phyloP scores from a whole-genome alignment of 2,329 filamentous ascomycete species.

The Onygena corvina region DNA sequence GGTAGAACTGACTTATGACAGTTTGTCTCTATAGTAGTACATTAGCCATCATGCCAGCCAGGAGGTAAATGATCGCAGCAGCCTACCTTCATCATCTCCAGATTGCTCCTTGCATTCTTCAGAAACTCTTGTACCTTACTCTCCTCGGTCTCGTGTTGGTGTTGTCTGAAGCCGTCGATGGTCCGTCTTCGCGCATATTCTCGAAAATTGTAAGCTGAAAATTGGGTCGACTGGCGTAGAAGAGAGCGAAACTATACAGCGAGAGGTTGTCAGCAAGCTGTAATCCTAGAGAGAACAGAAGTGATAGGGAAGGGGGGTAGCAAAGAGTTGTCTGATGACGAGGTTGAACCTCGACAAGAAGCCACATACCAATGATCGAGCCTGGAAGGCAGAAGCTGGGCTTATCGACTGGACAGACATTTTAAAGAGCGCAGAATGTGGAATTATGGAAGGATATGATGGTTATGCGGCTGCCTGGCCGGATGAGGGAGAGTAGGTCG shows the following conservation, averaged over 20 bases:
- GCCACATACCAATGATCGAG: slow-evolving; percentile 37
- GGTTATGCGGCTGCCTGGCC: background rate
- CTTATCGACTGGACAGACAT: slow-evolving; percentile 36
- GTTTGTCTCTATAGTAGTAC: slow-evolving; percentile 67
- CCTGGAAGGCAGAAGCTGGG: slow-evolving; percentile 36
- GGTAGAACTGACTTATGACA: slow-evolving; percentile 86
- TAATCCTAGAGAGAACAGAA: background rate
- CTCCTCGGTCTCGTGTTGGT: slow-evolving; percentile 59
- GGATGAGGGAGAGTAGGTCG: background rate
- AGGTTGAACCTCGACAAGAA: too few relatives aligned
- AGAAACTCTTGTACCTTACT: slow-evolving; percentile 75
- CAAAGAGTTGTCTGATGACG: background rate
- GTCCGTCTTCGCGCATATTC: slow-evolving; percentile 90
- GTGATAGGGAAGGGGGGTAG: background rate
- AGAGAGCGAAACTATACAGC: slow-evolving; percentile 70
- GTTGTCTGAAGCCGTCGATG: slow-evolving; percentile 76
- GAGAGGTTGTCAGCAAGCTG: background rate
- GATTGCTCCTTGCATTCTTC: slow-evolving; percentile 72
- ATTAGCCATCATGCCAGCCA: background rate
- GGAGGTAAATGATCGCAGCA: background rate
- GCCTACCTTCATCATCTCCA: slow-evolving; percentile 81
- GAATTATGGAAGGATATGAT: background rate
- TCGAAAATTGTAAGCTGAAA: slow-evolving; percentile 92
- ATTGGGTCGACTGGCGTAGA: slow-evolving; percentile 72
- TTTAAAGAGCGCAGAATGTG: slow-evolving; percentile 12